Conservation (phyloP, 2,329 filamentous ascomycete species). For the Trichoderma koningiopsis region DNA sequence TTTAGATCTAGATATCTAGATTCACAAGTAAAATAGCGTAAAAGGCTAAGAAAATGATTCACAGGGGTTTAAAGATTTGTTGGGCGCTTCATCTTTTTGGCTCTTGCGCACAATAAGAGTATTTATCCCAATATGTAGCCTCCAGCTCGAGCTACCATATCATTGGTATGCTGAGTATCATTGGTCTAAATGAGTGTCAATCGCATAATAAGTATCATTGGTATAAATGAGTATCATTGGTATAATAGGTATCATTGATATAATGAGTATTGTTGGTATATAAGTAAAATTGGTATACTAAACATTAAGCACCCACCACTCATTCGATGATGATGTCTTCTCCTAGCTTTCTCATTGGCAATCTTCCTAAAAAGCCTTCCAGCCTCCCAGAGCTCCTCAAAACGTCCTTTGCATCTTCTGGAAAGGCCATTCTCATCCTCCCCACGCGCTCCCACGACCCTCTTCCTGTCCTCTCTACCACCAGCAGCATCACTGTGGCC, state of each 20-base stretch:
- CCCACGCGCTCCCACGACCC: conserved; percentile 40
- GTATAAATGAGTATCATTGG: background rate
- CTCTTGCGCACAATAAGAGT: background rate
- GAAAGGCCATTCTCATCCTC: conserved; percentile 41
- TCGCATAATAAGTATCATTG: background rate
- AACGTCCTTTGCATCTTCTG: conserved; percentile 39
- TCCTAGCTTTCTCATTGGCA: conserved; percentile 39
- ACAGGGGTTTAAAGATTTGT: background rate
- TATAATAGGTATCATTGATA: no score
- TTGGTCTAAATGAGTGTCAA: no score
- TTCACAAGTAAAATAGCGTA: background rate
- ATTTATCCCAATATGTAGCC: background rate
- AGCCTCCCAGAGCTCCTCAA: conserved; percentile 36
- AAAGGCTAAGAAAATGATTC: background rate
- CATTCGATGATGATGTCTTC: conserved; percentile 40
- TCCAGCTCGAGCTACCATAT: background rate
- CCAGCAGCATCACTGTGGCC: conserved; percentile 39
- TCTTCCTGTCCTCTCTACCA: conserved; percentile 34
- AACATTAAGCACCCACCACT: background rate
- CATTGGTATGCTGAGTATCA: background rate
- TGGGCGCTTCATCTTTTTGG: background rate
- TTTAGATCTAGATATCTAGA: conserved; percentile 14
- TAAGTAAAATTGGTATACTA: background rate
- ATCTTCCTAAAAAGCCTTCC: conserved; percentile 37
- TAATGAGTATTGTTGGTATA: background rate